A percentile compares a stretch with the other conserved stretches of the same genome.
Conservation (phyloP, 331 rosid genomes). For the Dryas integrifolia region DNA sequence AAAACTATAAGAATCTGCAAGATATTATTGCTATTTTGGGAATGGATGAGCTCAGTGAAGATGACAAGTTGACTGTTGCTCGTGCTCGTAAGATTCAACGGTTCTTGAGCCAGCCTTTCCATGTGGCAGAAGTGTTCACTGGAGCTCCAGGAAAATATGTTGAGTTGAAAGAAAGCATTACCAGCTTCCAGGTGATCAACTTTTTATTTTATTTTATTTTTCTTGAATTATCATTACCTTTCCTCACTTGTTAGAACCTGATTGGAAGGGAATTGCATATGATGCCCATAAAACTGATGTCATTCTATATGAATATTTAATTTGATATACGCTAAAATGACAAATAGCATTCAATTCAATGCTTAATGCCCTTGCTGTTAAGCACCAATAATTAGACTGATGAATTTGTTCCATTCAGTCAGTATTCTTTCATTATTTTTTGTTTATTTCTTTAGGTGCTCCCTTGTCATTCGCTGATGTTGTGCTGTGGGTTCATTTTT, state of each 20-base stretch:
- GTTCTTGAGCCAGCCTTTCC: conserved; percentile 98
- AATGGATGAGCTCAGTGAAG: conserved; percentile 99
- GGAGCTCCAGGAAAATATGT: conserved; percentile 98
- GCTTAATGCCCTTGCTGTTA: neutral
- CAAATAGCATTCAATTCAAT: neutral
- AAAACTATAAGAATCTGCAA: conserved; percentile 85
- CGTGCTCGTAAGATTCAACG: conserved; percentile 87
- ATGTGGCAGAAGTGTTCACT: conserved; percentile 95
- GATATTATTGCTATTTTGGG: conserved; percentile 72
- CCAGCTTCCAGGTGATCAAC: conserved; percentile 90
- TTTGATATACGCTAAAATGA: neutral
- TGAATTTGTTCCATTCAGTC: neutral
- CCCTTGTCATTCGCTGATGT: neutral
- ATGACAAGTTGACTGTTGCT: conserved; percentile 92
- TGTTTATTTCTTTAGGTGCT: neutral
- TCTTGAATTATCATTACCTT: neutral
- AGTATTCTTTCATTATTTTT: neutral
- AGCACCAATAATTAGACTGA: neutral
- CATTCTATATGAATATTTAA: no score
- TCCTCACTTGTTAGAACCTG: neutral
- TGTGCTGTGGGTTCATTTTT: neutral
- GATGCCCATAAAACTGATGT: no score
- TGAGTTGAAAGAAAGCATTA: conserved; percentile 76
- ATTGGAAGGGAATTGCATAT: neutral
- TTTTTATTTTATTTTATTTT: conserved; percentile 40